These are phyloP conservation scores for Ganoderma boninense DNA, from an alignment of 1,284 basidiomycete genomes.

Conservation along the genomic window DNA sequence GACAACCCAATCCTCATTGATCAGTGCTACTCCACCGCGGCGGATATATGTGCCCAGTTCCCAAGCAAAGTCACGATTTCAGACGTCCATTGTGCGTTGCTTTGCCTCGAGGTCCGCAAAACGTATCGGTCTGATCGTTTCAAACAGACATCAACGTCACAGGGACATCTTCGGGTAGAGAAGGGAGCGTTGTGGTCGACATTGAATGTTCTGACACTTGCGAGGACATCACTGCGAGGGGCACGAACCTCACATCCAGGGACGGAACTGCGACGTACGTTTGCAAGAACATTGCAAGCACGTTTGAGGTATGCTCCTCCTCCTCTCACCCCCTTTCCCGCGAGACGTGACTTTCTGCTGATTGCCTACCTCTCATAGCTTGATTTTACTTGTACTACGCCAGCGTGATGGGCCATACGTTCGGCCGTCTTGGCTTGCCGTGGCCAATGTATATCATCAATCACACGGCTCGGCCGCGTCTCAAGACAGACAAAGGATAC, in stretches of 20 bases:
- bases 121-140: neutral
- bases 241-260: slow-evolving; percentile 39
- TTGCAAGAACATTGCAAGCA: slow-evolving; percentile 51
- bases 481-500: neutral
- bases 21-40: slow-evolving; percentile 65
- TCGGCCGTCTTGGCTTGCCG: neutral
- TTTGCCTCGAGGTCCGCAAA: neutral
- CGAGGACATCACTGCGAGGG: slow-evolving; percentile 47
- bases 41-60: slow-evolving; percentile 54
- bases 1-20: slow-evolving; percentile 65
- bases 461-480: neutral
- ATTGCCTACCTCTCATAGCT: slow-evolving; percentile 24
- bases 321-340: too few relatives aligned
- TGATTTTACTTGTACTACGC: slow-evolving; percentile 40
- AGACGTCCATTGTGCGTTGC: slow-evolving; percentile 47
- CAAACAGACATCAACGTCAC: slow-evolving; percentile 46
- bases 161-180: slow-evolving; percentile 48
- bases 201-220: slow-evolving; percentile 49
- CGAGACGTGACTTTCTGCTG: neutral
- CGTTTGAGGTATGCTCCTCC: slow-evolving; percentile 35
- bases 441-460: neutral
- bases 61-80: slow-evolving; percentile 59
- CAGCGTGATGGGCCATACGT: slow-evolving; percentile 7
- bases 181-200: slow-evolving; percentile 48
- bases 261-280: slow-evolving; percentile 48